Evolutionary conservation across 164 flowering plant genomes (phyloP), one percentile per base, ranked within the genome.

Genomic region (Euptelea pleiosperma): DNA sequence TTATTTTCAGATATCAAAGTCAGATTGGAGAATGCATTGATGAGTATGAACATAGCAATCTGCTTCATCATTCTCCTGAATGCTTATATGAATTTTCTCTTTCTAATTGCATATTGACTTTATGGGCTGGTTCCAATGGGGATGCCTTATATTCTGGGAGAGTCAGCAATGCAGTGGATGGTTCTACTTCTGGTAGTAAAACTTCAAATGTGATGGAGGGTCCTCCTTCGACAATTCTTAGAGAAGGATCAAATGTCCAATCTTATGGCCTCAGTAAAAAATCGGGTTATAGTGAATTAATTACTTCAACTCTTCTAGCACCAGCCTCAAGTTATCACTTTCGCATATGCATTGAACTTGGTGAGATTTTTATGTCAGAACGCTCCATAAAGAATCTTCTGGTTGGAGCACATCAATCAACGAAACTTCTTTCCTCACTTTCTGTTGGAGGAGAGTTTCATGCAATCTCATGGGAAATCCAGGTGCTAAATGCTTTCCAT

Each of bases 41-140:
- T 68, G 58, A 53, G 37, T 57, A 67, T 69, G 70, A 71, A 53
- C 36, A 57, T 28, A 62, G 54, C 59, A 60, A 67, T 64, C 54
- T 63, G 58, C 59, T 66, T 55, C 58, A 55, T 31, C 58, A 63
- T 11, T 70, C 85, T 68, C 55, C 62, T 57, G 55, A 74, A 73
- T 75, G 76, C 67, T 68, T 79, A 45, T 74, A 67, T 73, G 96
- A 86, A 64, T 63, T 73, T 8, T 80, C 74, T 49, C 39, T 86
- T 56, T 80, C 88, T 56, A 62, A 61, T 66, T 77, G 63, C 62
- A 47, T 61, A 39, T 36, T 83, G 63, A 54, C 64, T 57, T 26
- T 85, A 35, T 60, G 47, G 46, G 52, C 80, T 60, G 59, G 58
- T 36, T 61, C 60, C 47, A 34, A 43, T 63, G 60, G 44, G 40